Evolutionary conservation across 805 yeast genomes (phyloP), one percentile per base, ranked within the genome.

Genomic region (Pichia manshurica): DNA sequence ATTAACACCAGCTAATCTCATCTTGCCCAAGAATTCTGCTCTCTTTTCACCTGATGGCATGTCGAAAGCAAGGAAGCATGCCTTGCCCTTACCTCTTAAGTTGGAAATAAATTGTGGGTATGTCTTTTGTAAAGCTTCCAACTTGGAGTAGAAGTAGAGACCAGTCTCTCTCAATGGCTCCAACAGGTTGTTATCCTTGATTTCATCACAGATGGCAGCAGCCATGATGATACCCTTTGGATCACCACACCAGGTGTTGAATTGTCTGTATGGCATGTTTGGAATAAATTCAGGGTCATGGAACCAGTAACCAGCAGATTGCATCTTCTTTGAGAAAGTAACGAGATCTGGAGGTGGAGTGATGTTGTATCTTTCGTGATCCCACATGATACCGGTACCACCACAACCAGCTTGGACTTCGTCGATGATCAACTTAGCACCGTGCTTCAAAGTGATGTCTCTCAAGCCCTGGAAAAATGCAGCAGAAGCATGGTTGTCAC

Each of bases 171-270:
- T 69, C 47, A 84, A 77, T 53, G 77, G 71, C 32, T 69, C 66
- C 42, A 78, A 74, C 57, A 87, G 75, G 56, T 79, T 76, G 62
- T 84, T 67, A 56, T 78, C 78, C 42, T 70, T 67, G 42, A 84
- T 71, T 70, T 86, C 89, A 55, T 75, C 64, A 59, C 78, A 79
- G 62, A 87, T 84, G 55, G 87, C 80, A 60, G 84, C 81, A 48
- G 90, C 85, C 58, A 87, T 73, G 59, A 86, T 71, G 64, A 84
- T 76, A 69, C 82, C 80, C 50, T 89, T 83, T 65, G 95, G 90
- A 70, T 86, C 95, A 60, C 95, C 95, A 70, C 91, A 84, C 95
- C 95, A 86, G 50, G 95, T 86, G 80, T 86, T 86, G 78, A 86
- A 86, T 74, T 87, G 95, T 67, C 95, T 80, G 76, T 83, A 86